Conservation (phyloP, 2,329 filamentous ascomycete species). For the Phyllosticta capitalensis region DNA sequence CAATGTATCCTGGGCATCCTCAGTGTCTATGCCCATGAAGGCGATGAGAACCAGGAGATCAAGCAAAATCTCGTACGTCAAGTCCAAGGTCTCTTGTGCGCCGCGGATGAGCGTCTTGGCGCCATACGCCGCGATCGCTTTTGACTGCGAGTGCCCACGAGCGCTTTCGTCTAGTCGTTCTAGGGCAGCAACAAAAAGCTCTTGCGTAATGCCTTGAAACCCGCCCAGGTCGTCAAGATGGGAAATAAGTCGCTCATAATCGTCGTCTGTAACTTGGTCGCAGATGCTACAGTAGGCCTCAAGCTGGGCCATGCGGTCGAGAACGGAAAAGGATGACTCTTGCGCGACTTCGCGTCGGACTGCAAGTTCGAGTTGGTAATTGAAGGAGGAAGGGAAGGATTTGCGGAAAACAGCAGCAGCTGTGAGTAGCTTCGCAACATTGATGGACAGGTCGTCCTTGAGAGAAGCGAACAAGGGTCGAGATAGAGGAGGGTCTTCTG, state of each 20-base stretch:
- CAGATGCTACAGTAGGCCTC: slow-evolving; percentile 71
- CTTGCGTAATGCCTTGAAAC: slow-evolving; percentile 40
- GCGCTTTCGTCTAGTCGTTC: slow-evolving; percentile 35
- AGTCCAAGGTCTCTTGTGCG: slow-evolving; percentile 65
- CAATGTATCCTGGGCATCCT: slow-evolving; percentile 58
- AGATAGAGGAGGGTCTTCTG: slow-evolving; percentile 14
- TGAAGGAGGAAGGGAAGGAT: slow-evolving; percentile 58
- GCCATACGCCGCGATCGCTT: slow-evolving; percentile 62
- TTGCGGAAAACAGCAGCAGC: slow-evolving; percentile 63
- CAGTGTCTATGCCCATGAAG: slow-evolving; percentile 77
- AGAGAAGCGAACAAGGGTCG: slow-evolving; percentile 26
- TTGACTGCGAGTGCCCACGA: slow-evolving; percentile 31
- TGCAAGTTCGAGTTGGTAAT: slow-evolving; percentile 57
- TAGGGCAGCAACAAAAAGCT: slow-evolving; percentile 43
- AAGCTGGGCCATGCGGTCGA: slow-evolving; percentile 67
- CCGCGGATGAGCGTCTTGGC: slow-evolving; percentile 64
- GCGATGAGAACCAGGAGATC: slow-evolving; percentile 75
- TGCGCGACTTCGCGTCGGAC: slow-evolving; percentile 66
- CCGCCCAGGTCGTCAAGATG: slow-evolving; percentile 57
- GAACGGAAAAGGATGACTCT: slow-evolving; percentile 47
- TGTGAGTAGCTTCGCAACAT: slow-evolving; percentile 54
- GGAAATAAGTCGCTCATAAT: slow-evolving; percentile 60
- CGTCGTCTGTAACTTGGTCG: slow-evolving; percentile 72
- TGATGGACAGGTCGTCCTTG: slow-evolving; percentile 44
- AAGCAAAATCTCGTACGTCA: slow-evolving; percentile 65